Evolutionary conservation across 495 filamentous ascomycete genomes (phyloP).

Genomic region (Daldinia loculata): DNA sequence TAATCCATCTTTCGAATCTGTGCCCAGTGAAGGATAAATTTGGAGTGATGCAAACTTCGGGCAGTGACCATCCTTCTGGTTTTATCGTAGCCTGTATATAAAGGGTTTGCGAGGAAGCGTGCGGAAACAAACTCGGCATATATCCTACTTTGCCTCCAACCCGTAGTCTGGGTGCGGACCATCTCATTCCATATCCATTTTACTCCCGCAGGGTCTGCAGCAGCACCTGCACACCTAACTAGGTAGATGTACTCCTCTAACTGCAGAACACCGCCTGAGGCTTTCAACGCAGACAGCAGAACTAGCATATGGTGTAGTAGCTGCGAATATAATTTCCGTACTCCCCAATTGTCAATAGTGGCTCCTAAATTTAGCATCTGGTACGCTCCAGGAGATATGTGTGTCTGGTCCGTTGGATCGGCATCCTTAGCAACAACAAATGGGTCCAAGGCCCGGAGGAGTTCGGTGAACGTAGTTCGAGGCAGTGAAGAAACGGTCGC

Average conservation of each 20-base stretch:
- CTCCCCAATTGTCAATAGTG: slow-evolving; percentile 46
- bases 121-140: slow-evolving; percentile 48
- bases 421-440: slow-evolving; percentile 34
- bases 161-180: not conserved
- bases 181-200: slow-evolving; percentile 43
- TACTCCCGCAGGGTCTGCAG: slow-evolving; percentile 34
- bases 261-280: slow-evolving; percentile 33
- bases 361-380: slow-evolving; percentile 36
- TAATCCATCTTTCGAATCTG: slow-evolving; percentile 24
- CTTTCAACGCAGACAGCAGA: slow-evolving; percentile 36
- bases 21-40: not conserved
- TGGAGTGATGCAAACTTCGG: slow-evolving; percentile 42
- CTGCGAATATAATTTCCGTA: slow-evolving; percentile 40
- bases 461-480: slow-evolving; percentile 49
- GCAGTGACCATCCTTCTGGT: slow-evolving; percentile 41
- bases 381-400: slow-evolving; percentile 42
- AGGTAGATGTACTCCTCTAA: slow-evolving; percentile 46
- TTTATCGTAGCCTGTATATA: slow-evolving; percentile 48
- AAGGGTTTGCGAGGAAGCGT: slow-evolving; percentile 50
- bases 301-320: slow-evolving; percentile 36
- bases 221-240: slow-evolving; percentile 49
- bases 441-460: slow-evolving; percentile 50
- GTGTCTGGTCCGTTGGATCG: slow-evolving; percentile 36
- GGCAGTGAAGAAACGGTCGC: slow-evolving; percentile 36
- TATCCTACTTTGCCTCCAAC: slow-evolving; percentile 29